Evolutionary conservation across 2,329 filamentous ascomycete genomes (phyloP).

Genomic region (Spiromastix sp.): DNA sequence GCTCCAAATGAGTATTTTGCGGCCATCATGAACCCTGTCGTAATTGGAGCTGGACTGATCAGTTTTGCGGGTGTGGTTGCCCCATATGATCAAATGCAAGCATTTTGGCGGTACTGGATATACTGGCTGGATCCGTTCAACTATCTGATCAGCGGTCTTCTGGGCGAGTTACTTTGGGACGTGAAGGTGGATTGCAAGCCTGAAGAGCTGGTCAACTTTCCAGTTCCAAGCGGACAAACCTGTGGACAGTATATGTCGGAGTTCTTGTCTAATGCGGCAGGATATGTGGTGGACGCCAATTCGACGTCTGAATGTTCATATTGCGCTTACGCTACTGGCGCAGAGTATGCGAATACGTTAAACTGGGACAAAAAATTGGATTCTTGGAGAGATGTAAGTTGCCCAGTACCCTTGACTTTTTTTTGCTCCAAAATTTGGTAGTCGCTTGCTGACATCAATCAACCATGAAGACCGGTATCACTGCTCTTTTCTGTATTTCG

Average conservation of each 20-base stretch:
- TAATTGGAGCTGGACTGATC: constrained; percentile 38
- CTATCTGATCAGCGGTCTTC: constrained; percentile 39
- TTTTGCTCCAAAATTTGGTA: too few relatives aligned
- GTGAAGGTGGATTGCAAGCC: constrained; percentile 20
- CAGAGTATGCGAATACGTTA: constrained; percentile 25
- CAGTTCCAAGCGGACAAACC: constrained; percentile 49
- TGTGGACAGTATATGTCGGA: constrained; percentile 42
- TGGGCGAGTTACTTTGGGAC: constrained; percentile 20
- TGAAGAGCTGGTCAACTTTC: constrained; percentile 21
- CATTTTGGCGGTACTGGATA: constrained; percentile 66
- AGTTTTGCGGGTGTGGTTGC: constrained; percentile 35
- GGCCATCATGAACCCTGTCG: constrained; percentile 45
- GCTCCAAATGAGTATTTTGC: constrained; percentile 52
- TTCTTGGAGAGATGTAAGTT: constrained; percentile 27
- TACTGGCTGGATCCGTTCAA: constrained; percentile 57
- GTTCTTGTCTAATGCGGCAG: constrained; percentile 28
- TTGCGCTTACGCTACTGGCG: constrained; percentile 30
- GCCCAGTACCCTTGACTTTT: too few relatives aligned
- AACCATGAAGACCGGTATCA: constrained; percentile 31
- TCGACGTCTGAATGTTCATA: constrained; percentile 39
- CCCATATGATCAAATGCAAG: constrained; percentile 45
- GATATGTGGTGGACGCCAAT: constrained; percentile 32
- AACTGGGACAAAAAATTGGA: constrained; percentile 25
- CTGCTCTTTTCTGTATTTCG: constrained; percentile 33
- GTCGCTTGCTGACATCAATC: too few relatives aligned